phyloP scores from a whole-genome alignment of 2,329 filamentous ascomycete genomes.

The Elsinoe necatrix region DNA sequence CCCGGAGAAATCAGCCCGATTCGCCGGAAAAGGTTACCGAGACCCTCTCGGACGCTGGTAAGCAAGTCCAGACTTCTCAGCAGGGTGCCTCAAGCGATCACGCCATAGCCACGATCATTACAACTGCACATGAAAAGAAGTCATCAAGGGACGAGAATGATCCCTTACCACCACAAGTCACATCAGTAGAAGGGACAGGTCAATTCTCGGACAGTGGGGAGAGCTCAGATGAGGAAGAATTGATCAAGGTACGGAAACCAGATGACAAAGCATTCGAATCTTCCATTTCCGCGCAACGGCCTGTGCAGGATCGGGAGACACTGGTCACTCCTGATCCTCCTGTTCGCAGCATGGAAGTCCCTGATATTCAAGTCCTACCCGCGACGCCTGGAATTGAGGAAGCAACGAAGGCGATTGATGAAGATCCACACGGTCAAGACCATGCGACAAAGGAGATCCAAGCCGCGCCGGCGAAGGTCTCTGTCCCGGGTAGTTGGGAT shows the following conservation, averaged over 20 bases:
- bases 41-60: slow-evolving; percentile 33
- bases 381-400: slow-evolving; percentile 29
- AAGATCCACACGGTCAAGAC: not conserved
- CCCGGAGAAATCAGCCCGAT: slow-evolving; percentile 29
- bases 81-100: slow-evolving; percentile 53
- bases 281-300: not conserved
- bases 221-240: slow-evolving; percentile 18
- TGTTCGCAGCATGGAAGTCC: slow-evolving; percentile 20
- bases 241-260: not conserved
- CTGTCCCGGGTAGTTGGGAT: slow-evolving; percentile 18
- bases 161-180: slow-evolving; percentile 62
- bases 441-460: not conserved
- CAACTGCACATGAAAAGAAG: slow-evolving; percentile 46
- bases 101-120: slow-evolving; percentile 48
- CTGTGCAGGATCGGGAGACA: not conserved
- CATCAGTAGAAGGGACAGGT: slow-evolving; percentile 57
- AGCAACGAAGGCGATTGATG: not conserved
- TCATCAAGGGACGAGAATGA: slow-evolving; percentile 40
- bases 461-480: not conserved
- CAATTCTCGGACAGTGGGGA: slow-evolving; percentile 50
- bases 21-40: slow-evolving; percentile 47
- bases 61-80: slow-evolving; percentile 27
- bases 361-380: slow-evolving; percentile 29
- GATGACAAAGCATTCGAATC: not conserved
- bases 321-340: not conserved